Base-by-base conservation (phyloP, 768 basidiomycete genomes). In the Suillus subaureus region DNA sequence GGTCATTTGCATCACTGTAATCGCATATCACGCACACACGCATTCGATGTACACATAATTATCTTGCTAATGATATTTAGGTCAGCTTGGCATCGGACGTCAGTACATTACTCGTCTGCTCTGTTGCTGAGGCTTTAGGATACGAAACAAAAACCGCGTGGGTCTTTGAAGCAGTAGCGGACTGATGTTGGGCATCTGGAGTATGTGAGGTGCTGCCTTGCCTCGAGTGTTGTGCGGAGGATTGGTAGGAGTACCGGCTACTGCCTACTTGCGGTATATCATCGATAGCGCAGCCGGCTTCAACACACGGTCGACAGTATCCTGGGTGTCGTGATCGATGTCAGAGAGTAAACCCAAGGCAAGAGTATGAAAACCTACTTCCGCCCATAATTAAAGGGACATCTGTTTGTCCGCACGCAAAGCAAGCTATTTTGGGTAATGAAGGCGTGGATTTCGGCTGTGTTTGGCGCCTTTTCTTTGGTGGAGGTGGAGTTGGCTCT, bases 351-450 rank as follows among this genome's bases (percentile, higher is more conserved):
- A 63, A 5, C 15, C 28, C 31, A 57, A n/a, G 21, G 26, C 35
- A 42, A 45, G 16, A 31, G 13, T 7, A 11, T 23, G 42, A 54
- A 13, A 43, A 83, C 90, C 82, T 69, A 92, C 91, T 83, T 49
- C 91, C 91, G 64, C 90, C 90, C 73, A 88, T 81, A 61, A 92
- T 85, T n/a, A 93, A 80, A 8, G 91, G 91, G 16, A 92, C 91
- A 70, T 90, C 89, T 18, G 83, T 85, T 72, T 85, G 83, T 52
- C 84, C 83, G 73, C 91, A 93, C 7, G 84, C 77, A 45, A 82
- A 77, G 67, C 91, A 93, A 39, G 82, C 78, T 9, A 87, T 86
- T 51, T 79, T 76, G 1, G 80, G 78, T 12, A 85, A 81, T 16
- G 80, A 73, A 18, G 66, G 54, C 51, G 73, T 72, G 12, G 68